A percentile compares a stretch with the other conserved stretches of the same genome.
phyloP scores from a whole-genome alignment of 106 monocot genomes.

The Posidonia australis region DNA sequence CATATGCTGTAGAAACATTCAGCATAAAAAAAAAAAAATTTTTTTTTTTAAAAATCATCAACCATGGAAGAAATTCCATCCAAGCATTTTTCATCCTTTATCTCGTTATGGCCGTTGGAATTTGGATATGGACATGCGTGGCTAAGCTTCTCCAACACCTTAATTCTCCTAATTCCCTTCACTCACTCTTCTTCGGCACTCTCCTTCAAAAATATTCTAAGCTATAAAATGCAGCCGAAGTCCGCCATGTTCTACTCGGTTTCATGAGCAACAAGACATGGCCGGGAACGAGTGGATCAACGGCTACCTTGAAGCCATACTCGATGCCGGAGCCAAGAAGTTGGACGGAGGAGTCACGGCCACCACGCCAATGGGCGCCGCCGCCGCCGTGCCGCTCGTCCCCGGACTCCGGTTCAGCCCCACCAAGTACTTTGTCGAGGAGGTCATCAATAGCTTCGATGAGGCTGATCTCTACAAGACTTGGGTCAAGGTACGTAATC shows the following conservation, averaged over 20 bases:
- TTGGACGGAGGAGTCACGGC: background rate
- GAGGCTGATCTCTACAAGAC: conserved; percentile 70
- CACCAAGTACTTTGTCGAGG: conserved; percentile 75
- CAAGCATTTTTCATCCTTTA: background rate
- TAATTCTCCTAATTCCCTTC: background rate
- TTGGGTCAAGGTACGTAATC: conserved; percentile 57
- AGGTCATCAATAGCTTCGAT: conserved; percentile 64
- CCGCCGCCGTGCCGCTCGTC: background rate
- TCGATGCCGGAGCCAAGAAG: conserved; percentile 47
- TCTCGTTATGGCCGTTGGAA: background rate
- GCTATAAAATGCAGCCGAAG: background rate
- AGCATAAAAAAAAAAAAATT: background rate
- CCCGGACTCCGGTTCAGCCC: conserved; percentile 35
- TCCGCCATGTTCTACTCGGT: background rate
- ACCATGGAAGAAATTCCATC: background rate
- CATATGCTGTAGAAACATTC: background rate
- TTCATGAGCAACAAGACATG: too few species aligned
- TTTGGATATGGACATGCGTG: too few species aligned
- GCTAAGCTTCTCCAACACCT: background rate
- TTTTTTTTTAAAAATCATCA: background rate
- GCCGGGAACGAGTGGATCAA: conserved; percentile 79
- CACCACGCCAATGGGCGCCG: too few species aligned
- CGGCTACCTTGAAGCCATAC: conserved; percentile 71
- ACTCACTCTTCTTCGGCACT: background rate
- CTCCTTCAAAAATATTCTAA: background rate